Conservation (phyloP, 2,329 filamentous ascomycete genomes). For the Colletotrichum sp. region DNA sequence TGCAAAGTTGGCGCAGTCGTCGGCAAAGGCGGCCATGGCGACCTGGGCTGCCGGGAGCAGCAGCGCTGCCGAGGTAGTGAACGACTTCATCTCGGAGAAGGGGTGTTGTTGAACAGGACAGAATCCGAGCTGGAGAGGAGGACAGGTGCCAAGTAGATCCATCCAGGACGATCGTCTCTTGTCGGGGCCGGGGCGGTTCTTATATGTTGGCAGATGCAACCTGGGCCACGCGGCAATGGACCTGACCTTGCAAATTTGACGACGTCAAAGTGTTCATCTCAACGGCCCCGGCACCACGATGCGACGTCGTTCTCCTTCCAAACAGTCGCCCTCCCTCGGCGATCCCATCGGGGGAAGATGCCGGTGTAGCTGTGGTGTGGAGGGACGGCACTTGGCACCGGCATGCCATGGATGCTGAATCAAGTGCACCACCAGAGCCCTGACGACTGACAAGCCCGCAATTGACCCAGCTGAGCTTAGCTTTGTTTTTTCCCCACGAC, state of each 20-base stretch:
- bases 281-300: background rate
- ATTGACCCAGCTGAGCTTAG: background rate
- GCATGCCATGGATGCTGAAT: background rate
- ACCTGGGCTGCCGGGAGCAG: slow-evolving; percentile 15
- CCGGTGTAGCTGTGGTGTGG: background rate
- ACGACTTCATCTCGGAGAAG: slow-evolving; percentile 14
- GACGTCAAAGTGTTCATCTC: background rate
- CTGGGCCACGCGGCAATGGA: background rate
- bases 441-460: background rate
- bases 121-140: background rate
- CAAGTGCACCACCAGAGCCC: background rate
- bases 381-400: slow-evolving; percentile 11
- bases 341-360: background rate
- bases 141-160: background rate
- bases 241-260: background rate
- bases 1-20: slow-evolving; percentile 29
- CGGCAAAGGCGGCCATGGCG: slow-evolving; percentile 10
- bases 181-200: background rate
- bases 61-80: slow-evolving; percentile 9
- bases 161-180: background rate
- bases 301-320: background rate
- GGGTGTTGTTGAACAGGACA: background rate
- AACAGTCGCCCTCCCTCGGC: background rate
- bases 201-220: background rate
- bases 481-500: background rate